phyloP scores from a whole-genome alignment of 2,329 filamentous ascomycete species.

The Phialemonium atrogriseum region DNA sequence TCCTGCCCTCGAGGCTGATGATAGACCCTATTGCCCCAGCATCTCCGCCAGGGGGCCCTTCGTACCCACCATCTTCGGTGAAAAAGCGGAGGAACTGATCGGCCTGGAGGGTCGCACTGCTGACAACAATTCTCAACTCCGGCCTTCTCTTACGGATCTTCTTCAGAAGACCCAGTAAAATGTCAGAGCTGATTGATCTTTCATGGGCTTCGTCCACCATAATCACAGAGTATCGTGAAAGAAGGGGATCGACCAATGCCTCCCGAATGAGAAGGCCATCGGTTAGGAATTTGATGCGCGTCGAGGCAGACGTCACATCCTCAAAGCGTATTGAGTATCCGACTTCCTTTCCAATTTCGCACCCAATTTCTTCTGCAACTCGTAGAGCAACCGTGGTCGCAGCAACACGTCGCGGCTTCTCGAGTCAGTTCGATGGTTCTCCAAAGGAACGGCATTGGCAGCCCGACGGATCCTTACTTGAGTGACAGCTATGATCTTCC shows the following conservation, averaged over 20 bases:
- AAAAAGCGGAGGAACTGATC: slow-evolving; percentile 83
- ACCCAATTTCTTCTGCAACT: slow-evolving; percentile 83
- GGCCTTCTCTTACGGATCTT: slow-evolving; percentile 76
- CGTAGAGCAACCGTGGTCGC: slow-evolving; percentile 82
- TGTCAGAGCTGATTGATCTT: slow-evolving; percentile 83
- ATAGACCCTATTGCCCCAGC: slow-evolving; percentile 45
- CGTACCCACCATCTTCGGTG: slow-evolving; percentile 27
- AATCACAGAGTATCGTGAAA: slow-evolving; percentile 87
- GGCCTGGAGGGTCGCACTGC: slow-evolving; percentile 87
- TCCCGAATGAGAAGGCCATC: slow-evolving; percentile 88
- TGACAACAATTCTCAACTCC: slow-evolving; percentile 81
- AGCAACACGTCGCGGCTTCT: slow-evolving; percentile 77
- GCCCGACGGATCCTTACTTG: slow-evolving; percentile 53
- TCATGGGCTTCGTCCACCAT: slow-evolving; percentile 99
- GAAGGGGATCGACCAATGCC: slow-evolving; percentile 82
- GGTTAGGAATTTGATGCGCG: slow-evolving; percentile 89
- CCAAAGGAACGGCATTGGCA: no score
- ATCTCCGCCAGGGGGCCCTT: slow-evolving; percentile 20
- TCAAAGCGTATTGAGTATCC: slow-evolving; percentile 92
- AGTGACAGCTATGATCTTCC: slow-evolving; percentile 78
- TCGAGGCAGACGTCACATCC: slow-evolving; percentile 78
- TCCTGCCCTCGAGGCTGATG: slow-evolving; percentile 77
- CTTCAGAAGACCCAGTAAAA: slow-evolving; percentile 81
- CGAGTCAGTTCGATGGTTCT: slow-evolving; percentile 4
- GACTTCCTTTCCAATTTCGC: slow-evolving; percentile 79